A percentile compares a stretch with the other conserved stretches of the same genome.
phyloP scores from a whole-genome alignment of 345 rosid species.

The Toxicodendron radicans region DNA sequence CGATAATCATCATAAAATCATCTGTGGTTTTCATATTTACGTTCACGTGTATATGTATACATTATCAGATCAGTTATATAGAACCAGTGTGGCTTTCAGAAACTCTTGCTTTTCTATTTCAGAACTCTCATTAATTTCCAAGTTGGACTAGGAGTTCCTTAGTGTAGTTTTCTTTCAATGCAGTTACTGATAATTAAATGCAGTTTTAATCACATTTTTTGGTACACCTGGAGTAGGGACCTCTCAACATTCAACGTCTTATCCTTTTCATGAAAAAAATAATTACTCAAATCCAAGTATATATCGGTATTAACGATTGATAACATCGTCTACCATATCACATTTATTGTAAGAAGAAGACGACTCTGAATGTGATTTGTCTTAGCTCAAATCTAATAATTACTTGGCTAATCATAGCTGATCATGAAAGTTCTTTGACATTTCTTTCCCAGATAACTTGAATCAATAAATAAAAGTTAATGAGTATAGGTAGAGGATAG shows the following conservation, averaged over 20 bases:
- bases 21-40: slow-evolving; percentile 8
- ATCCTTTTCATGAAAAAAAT: slow-evolving; percentile 2
- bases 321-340: background rate
- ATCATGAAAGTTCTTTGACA: background rate
- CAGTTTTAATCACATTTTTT: background rate
- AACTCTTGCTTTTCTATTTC: background rate
- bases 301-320: background rate
- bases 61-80: background rate
- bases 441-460: background rate
- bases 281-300: background rate
- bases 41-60: slow-evolving; percentile 12
- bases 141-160: slow-evolving; percentile 12
- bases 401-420: background rate
- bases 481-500: too few relatives aligned
- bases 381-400: too few relatives aligned
- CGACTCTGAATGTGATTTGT: too few relatives aligned
- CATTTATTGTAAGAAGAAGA: background rate
- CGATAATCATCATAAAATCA: slow-evolving; percentile 8
- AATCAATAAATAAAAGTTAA: too few relatives aligned
- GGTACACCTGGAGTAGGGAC: slow-evolving; percentile 9
- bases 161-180: background rate
- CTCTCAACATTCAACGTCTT: slow-evolving; percentile 9
- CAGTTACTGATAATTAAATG: slow-evolving; percentile 22
- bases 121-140: slow-evolving; percentile 10
- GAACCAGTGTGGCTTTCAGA: slow-evolving; percentile 7